phyloP scores from a whole-genome alignment of 2,329 filamentous ascomycete genomes.

The Gaeumannomyces tritici region DNA sequence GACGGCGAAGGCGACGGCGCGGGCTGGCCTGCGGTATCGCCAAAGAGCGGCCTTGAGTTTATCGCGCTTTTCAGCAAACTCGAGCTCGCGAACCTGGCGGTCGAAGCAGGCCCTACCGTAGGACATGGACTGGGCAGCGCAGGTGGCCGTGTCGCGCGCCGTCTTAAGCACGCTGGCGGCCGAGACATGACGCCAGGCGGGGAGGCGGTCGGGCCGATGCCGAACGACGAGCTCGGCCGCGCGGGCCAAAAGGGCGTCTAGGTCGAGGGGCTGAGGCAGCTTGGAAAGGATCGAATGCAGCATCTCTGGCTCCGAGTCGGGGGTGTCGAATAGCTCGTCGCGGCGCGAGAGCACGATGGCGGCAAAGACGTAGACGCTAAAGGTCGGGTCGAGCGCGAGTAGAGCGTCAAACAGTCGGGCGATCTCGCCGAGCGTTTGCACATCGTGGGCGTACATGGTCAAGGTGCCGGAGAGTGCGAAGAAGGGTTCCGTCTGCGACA shows the following conservation, averaged over 20 bases:
- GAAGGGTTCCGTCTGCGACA: slow-evolving; percentile 74
- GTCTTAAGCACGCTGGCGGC: slow-evolving; percentile 77
- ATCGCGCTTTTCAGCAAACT: slow-evolving; percentile 49
- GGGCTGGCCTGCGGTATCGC: slow-evolving; percentile 56
- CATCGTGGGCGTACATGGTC: slow-evolving; percentile 94
- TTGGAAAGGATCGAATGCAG: slow-evolving; percentile 82
- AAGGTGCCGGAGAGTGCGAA: slow-evolving; percentile 90
- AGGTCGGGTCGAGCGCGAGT: slow-evolving; percentile 76
- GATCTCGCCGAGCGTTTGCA: slow-evolving; percentile 82
- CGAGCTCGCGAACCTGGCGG: slow-evolving; percentile 63
- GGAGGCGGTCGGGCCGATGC: slow-evolving; percentile 64
- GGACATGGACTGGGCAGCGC: slow-evolving; percentile 45
- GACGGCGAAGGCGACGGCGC: slow-evolving; percentile 53
- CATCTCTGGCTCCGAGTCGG: slow-evolving; percentile 79
- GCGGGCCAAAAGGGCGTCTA: slow-evolving; percentile 65
- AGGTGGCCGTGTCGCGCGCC: slow-evolving; percentile 40
- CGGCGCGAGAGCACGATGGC: slow-evolving; percentile 75
- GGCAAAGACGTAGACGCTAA: slow-evolving; percentile 85
- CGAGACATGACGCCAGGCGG: slow-evolving; percentile 65
- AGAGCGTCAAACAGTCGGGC: slow-evolving; percentile 87
- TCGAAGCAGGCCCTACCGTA: slow-evolving; percentile 62
- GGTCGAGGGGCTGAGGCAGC: slow-evolving; percentile 68
- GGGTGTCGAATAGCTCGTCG: slow-evolving; percentile 77
- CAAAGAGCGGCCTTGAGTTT: slow-evolving; percentile 32
- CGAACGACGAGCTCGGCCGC: slow-evolving; percentile 53